Base-by-base conservation (phyloP, 164 flowering plant genomes). In the Berberis thunbergii region DNA sequence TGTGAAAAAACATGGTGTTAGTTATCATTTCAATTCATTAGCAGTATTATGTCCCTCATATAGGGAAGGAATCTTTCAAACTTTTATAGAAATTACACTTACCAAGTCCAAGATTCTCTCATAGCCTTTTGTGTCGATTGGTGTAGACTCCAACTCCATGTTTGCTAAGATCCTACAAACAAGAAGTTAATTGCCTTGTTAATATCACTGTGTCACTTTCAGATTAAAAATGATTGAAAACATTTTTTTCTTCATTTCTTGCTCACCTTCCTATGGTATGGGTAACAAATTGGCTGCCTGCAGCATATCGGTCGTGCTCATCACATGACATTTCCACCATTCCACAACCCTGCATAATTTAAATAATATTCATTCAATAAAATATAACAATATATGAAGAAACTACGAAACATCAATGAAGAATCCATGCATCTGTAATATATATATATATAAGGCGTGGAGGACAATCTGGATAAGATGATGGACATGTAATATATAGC, bases 241-340 rank as follows among this genome's bases (percentile, higher is more conserved):
- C 8, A 39, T 1, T 52, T 3, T n/a, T 10, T 26, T 5, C 9
- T 7, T 41, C 12, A 26, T 11, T 52, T 48, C 26, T 57, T 48
- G 5, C 50, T 48, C 13, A 71, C 78, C 78, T 72, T 61, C 75
- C 78, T 12, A 75, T 67, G 54, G 78, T 75, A 49, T 75, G 78
- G 11, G 78, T 75, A 48, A 75, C 70, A 64, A 75, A 75, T 44
- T 75, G 78, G 64, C 69, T 72, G 9, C 75, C 78, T 8, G 78
- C 78, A 6, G 78, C 78, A 11, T 75, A 72, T 1, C n/a, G 54
- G n/a, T 52, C 54, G 9, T 52, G 54, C n/a, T 52, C 54, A 10
- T 52, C 54, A 10, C 54, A 52, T 10, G 54, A 52, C 54, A 52
- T 52, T 11, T 52, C 54, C 10, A 52, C 54, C 54, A 52, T 52